Base-by-base conservation (phyloP, 257 asterid species). In the Gynochthodes officinalis region DNA sequence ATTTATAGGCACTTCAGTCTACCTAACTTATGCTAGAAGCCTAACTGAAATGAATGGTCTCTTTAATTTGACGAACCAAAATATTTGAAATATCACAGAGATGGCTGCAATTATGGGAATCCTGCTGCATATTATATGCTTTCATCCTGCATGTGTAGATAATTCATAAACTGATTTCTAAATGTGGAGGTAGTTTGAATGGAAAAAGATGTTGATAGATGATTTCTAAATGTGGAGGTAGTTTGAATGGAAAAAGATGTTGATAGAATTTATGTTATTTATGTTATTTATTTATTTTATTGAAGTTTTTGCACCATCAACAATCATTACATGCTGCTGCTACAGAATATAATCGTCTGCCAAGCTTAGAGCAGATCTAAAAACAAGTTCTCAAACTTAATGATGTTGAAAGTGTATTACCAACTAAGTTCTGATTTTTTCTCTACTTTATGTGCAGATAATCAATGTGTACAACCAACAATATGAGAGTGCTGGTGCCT, bases 401-500 rank as follows among this genome's bases (percentile, higher is more conserved):
- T 72, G 52, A 35, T 39, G 3, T 48, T 12, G 4, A 2, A 60
- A 64, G 27, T 2, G 11, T 4, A 15, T 53, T 69, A 35, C 13
- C 30, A 28, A 27, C 15, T 32, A 28, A 59, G 3, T 72, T n/a
- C 21, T 72, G 44, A 53, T 42, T 15, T 27, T 40, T 53, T 13
- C 25, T 35, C 7, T 14, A 39, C 11, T 32, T 52, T 66, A 21
- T 76, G n/a, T 73, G 68, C 84, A 94, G 99, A 85, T 91, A 39
- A 92, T 92, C 35, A 95, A 95, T 49, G 99, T 95, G 76, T 95
- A 95, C 72, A 76, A 90, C 80, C 99, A 95, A 75, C 86, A 78
- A 65, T 90, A 92, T 61, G 98, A 95, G 82, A 95, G 98, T 43
- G 95, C 96, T 65, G 99, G 89, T 61, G 99, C 97, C 7, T 95